These are phyloP conservation scores for Wickerhamiella nectarea DNA, from an alignment of 805 yeast species.

Conservation along the genomic window DNA sequence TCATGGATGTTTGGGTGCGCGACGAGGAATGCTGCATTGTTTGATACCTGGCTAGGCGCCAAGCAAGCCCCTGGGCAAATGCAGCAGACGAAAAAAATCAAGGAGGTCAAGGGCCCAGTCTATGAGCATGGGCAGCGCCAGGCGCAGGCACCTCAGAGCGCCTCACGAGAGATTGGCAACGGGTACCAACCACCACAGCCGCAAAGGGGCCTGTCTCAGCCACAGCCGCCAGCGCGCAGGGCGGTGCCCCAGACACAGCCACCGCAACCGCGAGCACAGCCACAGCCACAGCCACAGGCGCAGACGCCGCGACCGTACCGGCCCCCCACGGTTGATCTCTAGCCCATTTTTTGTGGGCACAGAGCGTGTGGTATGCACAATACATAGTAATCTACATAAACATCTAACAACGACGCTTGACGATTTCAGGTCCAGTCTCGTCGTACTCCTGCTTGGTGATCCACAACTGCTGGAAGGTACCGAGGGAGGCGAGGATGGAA, in stretches of 20 bases:
- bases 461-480: constrained; percentile 99
- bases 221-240: neutral
- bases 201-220: neutral
- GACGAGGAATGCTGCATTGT: constrained; percentile 74
- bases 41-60: constrained; percentile 37
- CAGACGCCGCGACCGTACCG: neutral
- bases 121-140: neutral
- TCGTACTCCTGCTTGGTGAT: constrained; percentile 99
- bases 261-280: neutral
- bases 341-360: too few relatives aligned
- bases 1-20: constrained; percentile 78
- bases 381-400: constrained; percentile 24
- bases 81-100: neutral
- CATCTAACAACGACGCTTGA: constrained; percentile 91
- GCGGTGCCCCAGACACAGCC: neutral
- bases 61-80: constrained; percentile 10
- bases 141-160: too few relatives aligned
- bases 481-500: constrained; percentile 94
- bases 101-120: neutral
- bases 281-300: neutral
- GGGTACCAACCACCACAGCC: too few relatives aligned
- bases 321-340: neutral
- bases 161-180: too few relatives aligned
- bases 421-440: constrained; percentile 99
- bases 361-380: too few relatives aligned